Conservation (phyloP, 2,329 filamentous ascomycete genomes). For the Fusarium drepaniforme region DNA sequence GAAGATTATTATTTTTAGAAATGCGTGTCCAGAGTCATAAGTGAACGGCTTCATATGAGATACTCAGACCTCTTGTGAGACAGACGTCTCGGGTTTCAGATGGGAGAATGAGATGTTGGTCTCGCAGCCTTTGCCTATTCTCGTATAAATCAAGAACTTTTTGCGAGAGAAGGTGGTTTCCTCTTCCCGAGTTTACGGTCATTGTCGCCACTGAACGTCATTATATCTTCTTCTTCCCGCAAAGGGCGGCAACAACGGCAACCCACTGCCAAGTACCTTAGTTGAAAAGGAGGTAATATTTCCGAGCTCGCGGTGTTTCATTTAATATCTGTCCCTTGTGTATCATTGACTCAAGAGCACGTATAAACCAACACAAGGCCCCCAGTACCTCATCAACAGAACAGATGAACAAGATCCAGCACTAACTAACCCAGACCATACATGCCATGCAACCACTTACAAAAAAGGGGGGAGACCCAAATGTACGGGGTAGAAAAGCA, state of each 20-base stretch:
- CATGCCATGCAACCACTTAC: neutral
- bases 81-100: neutral
- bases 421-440: neutral
- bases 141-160: slow-evolving; percentile 67
- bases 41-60: neutral
- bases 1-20: neutral
- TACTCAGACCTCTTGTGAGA: neutral
- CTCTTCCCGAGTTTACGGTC: slow-evolving; percentile 79
- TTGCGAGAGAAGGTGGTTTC: slow-evolving; percentile 56
- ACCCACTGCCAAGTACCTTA: slow-evolving; percentile 86
- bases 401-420: neutral
- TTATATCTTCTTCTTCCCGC: slow-evolving; percentile 94
- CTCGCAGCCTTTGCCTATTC: neutral
- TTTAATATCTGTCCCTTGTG: neutral
- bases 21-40: neutral
- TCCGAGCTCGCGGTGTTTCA: neutral
- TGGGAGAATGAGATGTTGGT: neutral
- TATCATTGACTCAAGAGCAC: neutral
- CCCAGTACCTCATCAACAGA: neutral
- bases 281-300: slow-evolving; percentile 84
- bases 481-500: neutral
- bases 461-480: neutral
- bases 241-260: slow-evolving; percentile 79
- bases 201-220: slow-evolving; percentile 94
- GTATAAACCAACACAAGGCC: neutral